Evolutionary conservation across 2,329 filamentous ascomycete genomes (phyloP).

Genomic region (Aspergillus sp.): DNA sequence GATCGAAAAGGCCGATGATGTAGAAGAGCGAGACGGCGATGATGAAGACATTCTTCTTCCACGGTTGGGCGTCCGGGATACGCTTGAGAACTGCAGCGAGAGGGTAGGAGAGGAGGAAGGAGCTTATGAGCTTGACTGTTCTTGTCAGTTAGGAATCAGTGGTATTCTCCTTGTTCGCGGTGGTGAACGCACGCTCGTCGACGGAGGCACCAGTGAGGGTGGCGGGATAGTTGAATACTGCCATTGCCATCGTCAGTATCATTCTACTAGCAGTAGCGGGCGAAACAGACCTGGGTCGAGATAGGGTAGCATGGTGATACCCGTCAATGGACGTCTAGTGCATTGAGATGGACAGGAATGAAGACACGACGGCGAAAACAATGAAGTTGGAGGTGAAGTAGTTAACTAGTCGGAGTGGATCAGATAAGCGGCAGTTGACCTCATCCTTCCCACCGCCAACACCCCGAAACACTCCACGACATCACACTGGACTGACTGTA

Average conservation of each 20-base stretch:
- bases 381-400: too few species aligned
- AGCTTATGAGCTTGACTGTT: slow-evolving; percentile 83
- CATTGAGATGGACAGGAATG: too few species aligned
- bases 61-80: slow-evolving; percentile 74
- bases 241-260: too few species aligned
- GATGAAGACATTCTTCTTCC: slow-evolving; percentile 80
- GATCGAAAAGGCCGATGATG: slow-evolving; percentile 82
- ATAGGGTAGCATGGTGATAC: slow-evolving; percentile 51
- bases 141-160: neutral
- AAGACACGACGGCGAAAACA: too few species aligned
- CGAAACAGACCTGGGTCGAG: slow-evolving; percentile 49
- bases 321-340: neutral
- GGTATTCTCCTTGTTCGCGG: neutral
- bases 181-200: slow-evolving; percentile 49
- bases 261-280: too few species aligned
- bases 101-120: slow-evolving; percentile 86
- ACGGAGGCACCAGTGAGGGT: slow-evolving; percentile 52
- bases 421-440: too few species aligned
- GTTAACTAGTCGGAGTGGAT: too few species aligned
- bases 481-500: too few species aligned
- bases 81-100: slow-evolving; percentile 82
- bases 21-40: slow-evolving; percentile 79
- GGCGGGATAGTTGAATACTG: slow-evolving; percentile 55
- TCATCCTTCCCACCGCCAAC: too few species aligned
- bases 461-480: too few species aligned